These are phyloP conservation scores for Fraxinus ornus DNA, from an alignment of 305 asterid species.

Conservation along the genomic window DNA sequence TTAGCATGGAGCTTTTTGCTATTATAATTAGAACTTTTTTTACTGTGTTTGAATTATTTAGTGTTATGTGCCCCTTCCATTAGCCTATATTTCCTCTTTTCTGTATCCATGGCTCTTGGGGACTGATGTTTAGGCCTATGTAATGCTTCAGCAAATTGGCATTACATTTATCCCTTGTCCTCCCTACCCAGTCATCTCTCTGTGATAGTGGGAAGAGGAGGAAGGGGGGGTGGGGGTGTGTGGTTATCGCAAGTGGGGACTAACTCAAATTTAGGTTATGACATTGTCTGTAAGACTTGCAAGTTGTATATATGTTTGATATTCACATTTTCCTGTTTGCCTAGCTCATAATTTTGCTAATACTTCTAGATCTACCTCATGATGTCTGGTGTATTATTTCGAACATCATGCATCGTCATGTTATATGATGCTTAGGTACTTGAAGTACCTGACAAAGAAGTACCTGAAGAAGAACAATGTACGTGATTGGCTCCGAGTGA, in stretches of 20 bases:
- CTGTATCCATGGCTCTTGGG: not conserved
- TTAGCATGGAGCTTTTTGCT: not conserved
- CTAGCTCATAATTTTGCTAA: not conserved
- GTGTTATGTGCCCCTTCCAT: not conserved
- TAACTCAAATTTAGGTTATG: not conserved
- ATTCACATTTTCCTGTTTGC: not conserved
- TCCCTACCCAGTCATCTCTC: not conserved
- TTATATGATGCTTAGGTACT: slow-evolving; percentile 39
- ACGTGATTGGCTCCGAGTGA: slow-evolving; percentile 75
- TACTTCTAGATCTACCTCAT: not conserved
- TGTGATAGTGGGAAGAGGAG: not conserved
- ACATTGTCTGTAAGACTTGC: not conserved
- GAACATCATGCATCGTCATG: too few species aligned
- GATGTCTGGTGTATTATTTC: too few species aligned
- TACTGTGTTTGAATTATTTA: not conserved
- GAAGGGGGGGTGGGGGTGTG: not conserved
- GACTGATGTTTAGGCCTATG: not conserved
- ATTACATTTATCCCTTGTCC: not conserved
- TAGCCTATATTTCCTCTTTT: not conserved
- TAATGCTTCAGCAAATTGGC: not conserved
- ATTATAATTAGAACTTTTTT: not conserved
- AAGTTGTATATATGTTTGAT: not conserved
- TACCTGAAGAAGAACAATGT: slow-evolving; percentile 77
- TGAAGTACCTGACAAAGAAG: slow-evolving; percentile 71
- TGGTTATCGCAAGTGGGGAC: not conserved